Percentiles rank a stretch among this genome's conserved stretches.
These are phyloP conservation scores for Trichoderma sp. DNA, from an alignment of 2,329 filamentous ascomycete genomes.

Conservation along the genomic window DNA sequence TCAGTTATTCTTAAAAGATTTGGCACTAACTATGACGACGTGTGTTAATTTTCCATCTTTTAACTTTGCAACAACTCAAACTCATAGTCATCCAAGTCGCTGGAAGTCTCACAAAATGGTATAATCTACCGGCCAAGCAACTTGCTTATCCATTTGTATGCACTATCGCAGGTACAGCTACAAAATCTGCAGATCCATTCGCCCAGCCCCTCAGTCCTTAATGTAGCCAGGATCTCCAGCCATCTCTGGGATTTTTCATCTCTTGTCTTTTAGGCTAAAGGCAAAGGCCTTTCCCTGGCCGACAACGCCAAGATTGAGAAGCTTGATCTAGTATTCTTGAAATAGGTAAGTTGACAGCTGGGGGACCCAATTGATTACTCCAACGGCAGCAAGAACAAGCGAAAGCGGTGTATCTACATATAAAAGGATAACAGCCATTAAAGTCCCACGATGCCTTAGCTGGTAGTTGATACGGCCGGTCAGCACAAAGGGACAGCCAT, in stretches of 20 bases:
- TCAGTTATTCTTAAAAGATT: background rate
- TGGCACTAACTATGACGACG: background rate
- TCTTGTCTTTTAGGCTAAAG: conserved; percentile 17
- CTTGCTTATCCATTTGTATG: background rate
- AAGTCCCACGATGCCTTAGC: background rate
- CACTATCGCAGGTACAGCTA: background rate
- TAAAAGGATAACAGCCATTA: background rate
- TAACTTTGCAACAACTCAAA: background rate
- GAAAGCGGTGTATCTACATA: background rate
- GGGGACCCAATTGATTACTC: background rate
- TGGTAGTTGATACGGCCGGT: background rate
- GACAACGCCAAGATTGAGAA: background rate
- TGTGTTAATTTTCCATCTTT: background rate
- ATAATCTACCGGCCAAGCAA: background rate
- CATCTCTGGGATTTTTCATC: background rate
- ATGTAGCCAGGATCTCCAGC: conserved; percentile 2
- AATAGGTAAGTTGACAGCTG: background rate
- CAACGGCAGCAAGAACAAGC: background rate
- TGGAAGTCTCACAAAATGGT: background rate
- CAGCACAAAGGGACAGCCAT: background rate
- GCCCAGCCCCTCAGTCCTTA: conserved; percentile 10
- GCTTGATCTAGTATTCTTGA: background rate
- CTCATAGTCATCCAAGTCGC: no score
- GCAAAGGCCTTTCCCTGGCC: background rate
- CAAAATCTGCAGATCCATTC: background rate